phyloP scores from a whole-genome alignment of 805 yeast species.

The Lipomyces japonicus region DNA sequence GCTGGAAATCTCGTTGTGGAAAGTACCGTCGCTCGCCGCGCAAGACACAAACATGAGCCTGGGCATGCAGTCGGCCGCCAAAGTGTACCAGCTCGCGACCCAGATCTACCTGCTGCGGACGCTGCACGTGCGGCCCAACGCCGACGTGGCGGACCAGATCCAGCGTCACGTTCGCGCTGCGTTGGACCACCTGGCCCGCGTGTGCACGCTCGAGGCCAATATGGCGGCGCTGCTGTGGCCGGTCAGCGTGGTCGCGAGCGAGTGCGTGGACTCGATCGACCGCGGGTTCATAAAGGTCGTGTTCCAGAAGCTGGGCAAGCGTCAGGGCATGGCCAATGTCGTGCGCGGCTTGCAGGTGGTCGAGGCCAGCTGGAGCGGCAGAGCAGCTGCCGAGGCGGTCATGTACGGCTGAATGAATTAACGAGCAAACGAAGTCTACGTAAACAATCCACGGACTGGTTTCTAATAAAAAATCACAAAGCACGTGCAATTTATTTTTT shows the following conservation, averaged over 20 bases:
- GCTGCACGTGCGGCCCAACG: constrained; percentile 18
- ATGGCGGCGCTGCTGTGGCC: constrained; percentile 30
- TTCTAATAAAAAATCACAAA: too few species aligned
- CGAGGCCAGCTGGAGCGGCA: constrained; percentile 23
- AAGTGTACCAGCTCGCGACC: constrained; percentile 25
- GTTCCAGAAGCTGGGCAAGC: constrained; percentile 20
- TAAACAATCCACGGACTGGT: too few species aligned
- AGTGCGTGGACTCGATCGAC: constrained; percentile 25
- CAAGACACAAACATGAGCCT: constrained; percentile 6
- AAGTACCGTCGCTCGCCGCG: constrained; percentile 4
- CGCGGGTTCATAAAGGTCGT: constrained; percentile 28
- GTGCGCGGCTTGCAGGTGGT: constrained; percentile 20
- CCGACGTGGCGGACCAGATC: constrained; percentile 16
- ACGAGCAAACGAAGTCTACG: too few species aligned
- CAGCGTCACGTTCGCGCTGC: constrained; percentile 22
- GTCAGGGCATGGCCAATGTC: constrained; percentile 28
- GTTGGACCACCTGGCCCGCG: constrained; percentile 23
- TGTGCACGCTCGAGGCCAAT: constrained; percentile 26
- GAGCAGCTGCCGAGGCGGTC: constrained; percentile 8
- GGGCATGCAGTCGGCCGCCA: constrained; percentile 26
- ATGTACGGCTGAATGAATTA: constrained; percentile 25
- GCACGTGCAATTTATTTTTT: too few species aligned
- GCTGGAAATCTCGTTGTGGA: constrained; percentile 24
- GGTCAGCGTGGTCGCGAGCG: constrained; percentile 24
- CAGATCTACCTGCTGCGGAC: constrained; percentile 26